Evolutionary conservation across 2,329 filamentous ascomycete species (phyloP).

Genomic region (Phialophora expanda): DNA sequence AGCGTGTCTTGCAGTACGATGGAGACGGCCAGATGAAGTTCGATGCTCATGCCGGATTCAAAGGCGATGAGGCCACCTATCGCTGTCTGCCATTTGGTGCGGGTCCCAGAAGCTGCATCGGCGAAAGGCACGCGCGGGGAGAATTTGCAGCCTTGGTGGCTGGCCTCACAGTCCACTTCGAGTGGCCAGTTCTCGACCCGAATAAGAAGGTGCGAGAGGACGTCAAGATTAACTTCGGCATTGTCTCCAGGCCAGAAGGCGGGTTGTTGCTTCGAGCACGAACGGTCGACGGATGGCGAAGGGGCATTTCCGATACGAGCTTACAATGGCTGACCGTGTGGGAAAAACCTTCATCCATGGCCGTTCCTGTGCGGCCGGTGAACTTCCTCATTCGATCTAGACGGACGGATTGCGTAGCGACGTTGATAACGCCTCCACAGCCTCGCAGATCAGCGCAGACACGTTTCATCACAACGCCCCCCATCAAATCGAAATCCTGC

Average conservation of each 20-base stretch:
- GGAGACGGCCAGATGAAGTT: conserved; percentile 24
- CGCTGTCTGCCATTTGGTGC: conserved; percentile 77
- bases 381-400: conserved; percentile 27
- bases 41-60: conserved; percentile 56
- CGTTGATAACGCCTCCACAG: conserved; percentile 22
- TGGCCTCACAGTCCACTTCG: conserved; percentile 73
- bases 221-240: conserved; percentile 15
- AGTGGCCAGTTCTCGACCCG: conserved; percentile 23
- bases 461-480: conserved; percentile 14
- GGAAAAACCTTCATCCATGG: neutral
- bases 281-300: conserved; percentile 22
- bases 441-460: conserved; percentile 31
- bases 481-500: conserved; percentile 14
- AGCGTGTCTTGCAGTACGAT: conserved; percentile 67
- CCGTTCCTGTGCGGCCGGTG: neutral
- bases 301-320: neutral
- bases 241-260: conserved; percentile 16
- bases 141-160: conserved; percentile 86
- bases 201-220: conserved; percentile 19
- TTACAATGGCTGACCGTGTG: neutral
- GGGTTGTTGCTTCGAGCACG: conserved; percentile 14
- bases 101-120: conserved; percentile 51
- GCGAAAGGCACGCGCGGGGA: conserved; percentile 62
- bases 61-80: conserved; percentile 73
- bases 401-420: conserved; percentile 15